phyloP scores from a whole-genome alignment of 2,329 filamentous ascomycete species.

The Penicillium expansum region DNA sequence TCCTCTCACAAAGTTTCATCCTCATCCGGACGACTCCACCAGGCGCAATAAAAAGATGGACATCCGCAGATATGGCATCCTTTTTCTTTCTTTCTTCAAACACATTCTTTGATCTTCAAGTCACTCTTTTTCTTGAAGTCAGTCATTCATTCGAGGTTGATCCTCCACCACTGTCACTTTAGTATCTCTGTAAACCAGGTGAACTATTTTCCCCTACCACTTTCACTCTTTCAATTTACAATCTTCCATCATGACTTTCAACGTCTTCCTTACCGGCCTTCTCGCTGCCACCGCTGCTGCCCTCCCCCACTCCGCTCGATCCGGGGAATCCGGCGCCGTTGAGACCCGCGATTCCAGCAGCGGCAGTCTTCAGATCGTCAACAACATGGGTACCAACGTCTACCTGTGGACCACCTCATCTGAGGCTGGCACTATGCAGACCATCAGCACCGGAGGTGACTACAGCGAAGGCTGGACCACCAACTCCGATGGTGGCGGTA shows the following conservation, averaged over 20 bases:
- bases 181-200: slow-evolving; percentile 2
- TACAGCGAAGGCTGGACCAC: slow-evolving; percentile 31
- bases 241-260: slow-evolving; percentile 16
- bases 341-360: slow-evolving; percentile 4
- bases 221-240: slow-evolving; percentile 6
- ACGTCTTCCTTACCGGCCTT: slow-evolving; percentile 21
- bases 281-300: slow-evolving; percentile 22
- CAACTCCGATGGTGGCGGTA: slow-evolving; percentile 34
- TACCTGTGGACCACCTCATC: slow-evolving; percentile 36
- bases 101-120: slow-evolving; percentile 14
- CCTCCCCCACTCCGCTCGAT: slow-evolving; percentile 12
- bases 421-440: slow-evolving; percentile 25
- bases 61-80: background rate
- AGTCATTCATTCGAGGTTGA: slow-evolving; percentile 7
- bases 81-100: slow-evolving; percentile 1
- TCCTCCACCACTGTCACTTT: slow-evolving; percentile 10
- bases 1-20: background rate
- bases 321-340: slow-evolving; percentile 3
- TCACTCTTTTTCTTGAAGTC: slow-evolving; percentile 14
- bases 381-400: slow-evolving; percentile 31
- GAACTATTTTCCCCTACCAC: slow-evolving; percentile 1
- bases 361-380: slow-evolving; percentile 32
- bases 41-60: background rate
- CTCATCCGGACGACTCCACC: slow-evolving; percentile 3
- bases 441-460: slow-evolving; percentile 23